Conservation (phyloP, 441 rosid genomes). For the Francoa sonchifolia region DNA sequence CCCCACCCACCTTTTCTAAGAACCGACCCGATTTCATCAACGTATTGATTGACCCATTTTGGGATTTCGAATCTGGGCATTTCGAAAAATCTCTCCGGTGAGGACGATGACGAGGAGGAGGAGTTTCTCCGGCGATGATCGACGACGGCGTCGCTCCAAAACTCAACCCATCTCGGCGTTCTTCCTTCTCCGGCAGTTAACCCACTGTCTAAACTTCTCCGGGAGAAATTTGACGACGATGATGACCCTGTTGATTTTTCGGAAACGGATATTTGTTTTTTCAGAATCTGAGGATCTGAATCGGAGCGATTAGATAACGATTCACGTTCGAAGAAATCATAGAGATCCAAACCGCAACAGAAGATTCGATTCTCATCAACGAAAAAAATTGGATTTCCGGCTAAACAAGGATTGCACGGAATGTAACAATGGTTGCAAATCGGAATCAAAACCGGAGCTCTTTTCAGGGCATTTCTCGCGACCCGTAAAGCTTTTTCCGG, state of each 20-base stretch:
- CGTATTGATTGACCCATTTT: slow-evolving; percentile 74
- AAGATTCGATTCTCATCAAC: slow-evolving; percentile 78
- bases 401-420: slow-evolving; percentile 76
- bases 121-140: slow-evolving; percentile 74
- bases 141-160: slow-evolving; percentile 86
- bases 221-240: slow-evolving; percentile 31
- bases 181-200: slow-evolving; percentile 23
- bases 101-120: slow-evolving; percentile 48
- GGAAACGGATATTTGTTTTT: slow-evolving; percentile 50
- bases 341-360: slow-evolving; percentile 87
- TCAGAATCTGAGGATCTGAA: slow-evolving; percentile 23
- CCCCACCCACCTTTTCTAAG: slow-evolving; percentile 78
- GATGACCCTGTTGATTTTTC: slow-evolving; percentile 47
- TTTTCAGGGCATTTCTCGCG: slow-evolving; percentile 75
- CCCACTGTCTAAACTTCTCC: slow-evolving; percentile 60
- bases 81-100: slow-evolving; percentile 63
- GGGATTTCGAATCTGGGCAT: slow-evolving; percentile 54
- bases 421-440: slow-evolving; percentile 86
- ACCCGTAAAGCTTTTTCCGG: slow-evolving; percentile 76
- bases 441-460: slow-evolving; percentile 82
- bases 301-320: slow-evolving; percentile 39
- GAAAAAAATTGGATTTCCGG: slow-evolving; percentile 87
- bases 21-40: slow-evolving; percentile 63
- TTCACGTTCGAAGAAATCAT: slow-evolving; percentile 72
- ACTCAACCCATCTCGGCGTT: slow-evolving; percentile 86